A percentile compares a stretch with the other conserved stretches of the same genome.
phyloP scores from a whole-genome alignment of 441 rosid species.

The Manihot esculenta region DNA sequence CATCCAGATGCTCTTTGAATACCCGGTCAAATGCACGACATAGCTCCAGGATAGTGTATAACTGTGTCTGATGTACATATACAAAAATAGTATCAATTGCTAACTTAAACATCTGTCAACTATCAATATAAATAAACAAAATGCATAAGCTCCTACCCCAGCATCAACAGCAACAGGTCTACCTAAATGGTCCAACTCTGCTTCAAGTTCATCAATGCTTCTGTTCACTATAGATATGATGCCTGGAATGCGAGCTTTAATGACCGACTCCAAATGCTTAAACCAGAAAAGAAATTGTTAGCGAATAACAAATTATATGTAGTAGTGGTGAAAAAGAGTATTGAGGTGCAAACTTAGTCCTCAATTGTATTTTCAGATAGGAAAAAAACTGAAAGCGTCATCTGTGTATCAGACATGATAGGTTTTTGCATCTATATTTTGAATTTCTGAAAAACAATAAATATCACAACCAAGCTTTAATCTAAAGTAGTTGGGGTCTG shows the following conservation, averaged over 20 bases:
- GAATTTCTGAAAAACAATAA: background rate
- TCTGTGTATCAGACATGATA: background rate
- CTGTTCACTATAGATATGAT: slow-evolving; percentile 61
- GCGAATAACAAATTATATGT: slow-evolving; percentile 9
- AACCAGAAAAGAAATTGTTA: slow-evolving; percentile 14
- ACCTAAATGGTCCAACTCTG: slow-evolving; percentile 65
- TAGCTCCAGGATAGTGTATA: slow-evolving; percentile 79
- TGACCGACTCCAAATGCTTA: slow-evolving; percentile 73
- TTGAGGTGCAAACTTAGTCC: background rate
- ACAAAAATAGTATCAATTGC: background rate
- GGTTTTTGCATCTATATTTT: background rate
- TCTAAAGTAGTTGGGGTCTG: too few relatives aligned
- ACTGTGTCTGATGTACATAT: slow-evolving; percentile 59
- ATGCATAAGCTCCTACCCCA: slow-evolving; percentile 50
- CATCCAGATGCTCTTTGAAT: slow-evolving; percentile 94
- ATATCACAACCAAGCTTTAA: too few relatives aligned
- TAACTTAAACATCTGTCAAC: slow-evolving; percentile 9
- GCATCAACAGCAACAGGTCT: slow-evolving; percentile 81
- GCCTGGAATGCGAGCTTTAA: slow-evolving; percentile 62
- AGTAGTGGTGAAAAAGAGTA: background rate
- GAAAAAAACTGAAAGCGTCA: background rate
- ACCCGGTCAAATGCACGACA: slow-evolving; percentile 88
- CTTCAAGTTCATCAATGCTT: slow-evolving; percentile 72
- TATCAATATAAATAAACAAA: slow-evolving; percentile 12
- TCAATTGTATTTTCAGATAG: background rate